Conservation (phyloP, 768 basidiomycete species). For the Panellus pusillus region DNA sequence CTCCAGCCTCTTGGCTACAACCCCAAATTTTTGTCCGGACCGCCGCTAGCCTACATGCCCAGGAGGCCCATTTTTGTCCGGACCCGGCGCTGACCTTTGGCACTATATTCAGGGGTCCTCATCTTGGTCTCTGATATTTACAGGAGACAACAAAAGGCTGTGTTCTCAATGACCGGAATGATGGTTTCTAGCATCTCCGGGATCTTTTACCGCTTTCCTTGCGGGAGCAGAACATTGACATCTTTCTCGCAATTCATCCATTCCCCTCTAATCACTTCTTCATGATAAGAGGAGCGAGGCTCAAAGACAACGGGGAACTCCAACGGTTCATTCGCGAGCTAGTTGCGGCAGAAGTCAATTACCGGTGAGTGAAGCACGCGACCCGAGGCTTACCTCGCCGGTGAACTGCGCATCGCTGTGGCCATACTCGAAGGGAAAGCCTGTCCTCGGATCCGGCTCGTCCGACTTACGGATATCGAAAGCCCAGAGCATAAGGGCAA, state of each 20-base stretch:
- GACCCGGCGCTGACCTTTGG: no score
- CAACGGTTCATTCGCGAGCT: not conserved
- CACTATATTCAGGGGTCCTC: no score
- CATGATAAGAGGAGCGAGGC: not conserved
- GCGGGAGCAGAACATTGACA: not conserved
- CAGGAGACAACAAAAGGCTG: no score
- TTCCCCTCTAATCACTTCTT: not conserved
- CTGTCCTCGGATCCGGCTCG: not conserved
- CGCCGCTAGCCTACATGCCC: no score
- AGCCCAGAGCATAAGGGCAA: not conserved
- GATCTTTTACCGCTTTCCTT: no score
- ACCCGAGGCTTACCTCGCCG: not conserved
- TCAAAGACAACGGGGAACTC: not conserved
- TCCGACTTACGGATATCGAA: not conserved
- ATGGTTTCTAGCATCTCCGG: no score
- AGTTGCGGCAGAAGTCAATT: not conserved
- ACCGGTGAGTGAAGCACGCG: not conserved
- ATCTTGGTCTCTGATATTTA: no score
- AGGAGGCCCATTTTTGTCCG: no score
- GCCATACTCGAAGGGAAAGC: not conserved
- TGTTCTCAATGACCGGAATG: no score
- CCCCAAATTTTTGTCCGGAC: no score
- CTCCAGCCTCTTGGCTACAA: no score
- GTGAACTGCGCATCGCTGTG: not conserved
- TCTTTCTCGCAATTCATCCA: not conserved